Conservation (phyloP, 2,329 filamentous ascomycete genomes). For the Penicillium palitans region DNA sequence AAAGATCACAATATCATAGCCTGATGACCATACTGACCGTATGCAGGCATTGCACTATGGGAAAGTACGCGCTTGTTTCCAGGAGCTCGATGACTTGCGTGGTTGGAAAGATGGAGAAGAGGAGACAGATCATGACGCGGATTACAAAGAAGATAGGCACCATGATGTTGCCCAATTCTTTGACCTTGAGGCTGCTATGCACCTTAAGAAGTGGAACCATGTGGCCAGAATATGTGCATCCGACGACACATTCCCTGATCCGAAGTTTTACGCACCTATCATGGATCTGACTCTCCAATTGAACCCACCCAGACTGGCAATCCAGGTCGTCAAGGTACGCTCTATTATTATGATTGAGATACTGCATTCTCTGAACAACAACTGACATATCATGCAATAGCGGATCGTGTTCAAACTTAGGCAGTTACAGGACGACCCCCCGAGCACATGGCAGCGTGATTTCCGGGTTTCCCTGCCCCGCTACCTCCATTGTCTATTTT, state of each 20-base stretch:
- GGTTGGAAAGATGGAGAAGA: constrained; percentile 7
- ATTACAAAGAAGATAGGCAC: neutral
- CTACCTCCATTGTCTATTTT: constrained; percentile 7
- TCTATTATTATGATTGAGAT: neutral
- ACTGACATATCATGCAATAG: neutral
- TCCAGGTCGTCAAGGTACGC: constrained; percentile 1
- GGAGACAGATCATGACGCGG: neutral
- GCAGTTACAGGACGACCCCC: neutral
- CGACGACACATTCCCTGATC: neutral
- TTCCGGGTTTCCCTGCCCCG: neutral
- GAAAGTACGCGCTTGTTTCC: neutral
- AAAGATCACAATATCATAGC: too few species aligned
- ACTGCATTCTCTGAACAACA: neutral
- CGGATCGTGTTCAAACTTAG: neutral
- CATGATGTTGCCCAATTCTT: neutral
- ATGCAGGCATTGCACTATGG: neutral
- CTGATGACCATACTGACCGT: neutral
- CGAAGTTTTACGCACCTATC: neutral
- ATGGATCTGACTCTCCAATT: neutral
- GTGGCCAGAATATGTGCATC: neutral
- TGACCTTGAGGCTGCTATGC: constrained; percentile 3
- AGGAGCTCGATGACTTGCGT: neutral
- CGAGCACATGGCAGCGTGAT: neutral
- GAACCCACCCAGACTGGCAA: neutral
- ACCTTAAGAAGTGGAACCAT: neutral